phyloP scores from a whole-genome alignment of 1,139 yeast species.

The Sugiyamaella pinicola region DNA sequence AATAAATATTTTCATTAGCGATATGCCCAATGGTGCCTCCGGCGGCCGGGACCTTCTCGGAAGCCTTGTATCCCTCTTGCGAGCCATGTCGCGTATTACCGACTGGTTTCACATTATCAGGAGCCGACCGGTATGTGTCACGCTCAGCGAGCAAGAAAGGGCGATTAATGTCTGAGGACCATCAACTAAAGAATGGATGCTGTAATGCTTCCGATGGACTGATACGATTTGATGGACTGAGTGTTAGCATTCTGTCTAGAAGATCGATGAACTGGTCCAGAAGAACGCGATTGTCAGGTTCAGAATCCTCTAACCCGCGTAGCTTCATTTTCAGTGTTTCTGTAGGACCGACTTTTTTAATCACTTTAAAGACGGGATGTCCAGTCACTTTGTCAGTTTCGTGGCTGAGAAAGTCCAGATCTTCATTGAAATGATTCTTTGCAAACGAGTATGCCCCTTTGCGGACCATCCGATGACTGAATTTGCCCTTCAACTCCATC shows the following conservation, averaged over 20 bases:
- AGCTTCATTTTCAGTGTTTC: constrained; percentile 30
- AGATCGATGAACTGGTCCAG: constrained; percentile 50
- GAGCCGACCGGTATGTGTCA: not conserved
- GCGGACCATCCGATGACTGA: constrained; percentile 39
- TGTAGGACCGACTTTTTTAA: constrained; percentile 30
- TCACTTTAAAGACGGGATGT: constrained; percentile 27
- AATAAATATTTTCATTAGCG: constrained; percentile 11
- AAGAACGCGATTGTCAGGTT: constrained; percentile 15
- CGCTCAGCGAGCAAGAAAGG: not conserved
- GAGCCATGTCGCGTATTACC: no score
- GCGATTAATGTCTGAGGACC: not conserved
- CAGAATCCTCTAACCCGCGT: constrained; percentile 22
- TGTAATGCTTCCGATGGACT: constrained; percentile 66
- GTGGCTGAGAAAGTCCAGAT: constrained; percentile 36
- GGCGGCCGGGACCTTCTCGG: no score
- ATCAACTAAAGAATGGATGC: constrained; percentile 60
- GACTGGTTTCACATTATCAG: no score
- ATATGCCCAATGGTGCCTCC: no score
- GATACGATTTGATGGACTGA: constrained; percentile 73
- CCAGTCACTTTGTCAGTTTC: constrained; percentile 37
- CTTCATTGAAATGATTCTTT: constrained; percentile 39
- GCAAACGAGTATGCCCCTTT: constrained; percentile 36
- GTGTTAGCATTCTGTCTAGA: constrained; percentile 67
- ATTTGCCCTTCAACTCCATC: constrained; percentile 41
- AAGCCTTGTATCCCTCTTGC: no score